These are phyloP conservation scores for Pyracantha coccinea DNA, from an alignment of 331 rosid species.

Conservation along the genomic window DNA sequence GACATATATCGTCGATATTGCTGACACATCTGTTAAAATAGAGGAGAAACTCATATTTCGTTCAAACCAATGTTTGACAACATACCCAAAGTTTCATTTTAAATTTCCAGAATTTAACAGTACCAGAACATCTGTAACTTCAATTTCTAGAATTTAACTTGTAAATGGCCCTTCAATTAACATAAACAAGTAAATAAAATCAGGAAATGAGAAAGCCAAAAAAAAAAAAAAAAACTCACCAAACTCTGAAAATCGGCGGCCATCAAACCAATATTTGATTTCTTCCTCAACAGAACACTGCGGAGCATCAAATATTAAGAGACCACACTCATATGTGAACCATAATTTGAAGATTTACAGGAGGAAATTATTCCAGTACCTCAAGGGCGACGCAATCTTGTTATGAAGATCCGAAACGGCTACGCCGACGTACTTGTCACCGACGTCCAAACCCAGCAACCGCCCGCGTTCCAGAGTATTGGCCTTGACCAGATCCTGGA, in stretches of 20 bases:
- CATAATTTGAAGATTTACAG: background rate
- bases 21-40: too few relatives aligned
- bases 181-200: background rate
- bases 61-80: too few relatives aligned
- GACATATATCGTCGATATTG: too few relatives aligned
- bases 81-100: too few relatives aligned
- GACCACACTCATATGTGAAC: too few relatives aligned
- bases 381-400: conserved; percentile 61
- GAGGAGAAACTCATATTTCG: too few relatives aligned
- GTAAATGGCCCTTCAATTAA: too few relatives aligned
- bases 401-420: conserved; percentile 67
- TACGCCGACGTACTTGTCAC: conserved; percentile 74
- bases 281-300: conserved; percentile 74
- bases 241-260: conserved; percentile 53
- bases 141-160: background rate
- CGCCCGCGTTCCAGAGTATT: conserved; percentile 31
- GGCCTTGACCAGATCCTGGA: conserved; percentile 31
- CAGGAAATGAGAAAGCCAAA: background rate
- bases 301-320: background rate
- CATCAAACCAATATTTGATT: conserved; percentile 41
- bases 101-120: too few relatives aligned
- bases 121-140: too few relatives aligned
- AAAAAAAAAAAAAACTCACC: conserved; percentile 35
- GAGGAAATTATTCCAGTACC: conserved; percentile 21
- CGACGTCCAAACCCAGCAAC: conserved; percentile 84